Conservation (phyloP, 1,139 yeast species). For the Pichia sp. region DNA sequence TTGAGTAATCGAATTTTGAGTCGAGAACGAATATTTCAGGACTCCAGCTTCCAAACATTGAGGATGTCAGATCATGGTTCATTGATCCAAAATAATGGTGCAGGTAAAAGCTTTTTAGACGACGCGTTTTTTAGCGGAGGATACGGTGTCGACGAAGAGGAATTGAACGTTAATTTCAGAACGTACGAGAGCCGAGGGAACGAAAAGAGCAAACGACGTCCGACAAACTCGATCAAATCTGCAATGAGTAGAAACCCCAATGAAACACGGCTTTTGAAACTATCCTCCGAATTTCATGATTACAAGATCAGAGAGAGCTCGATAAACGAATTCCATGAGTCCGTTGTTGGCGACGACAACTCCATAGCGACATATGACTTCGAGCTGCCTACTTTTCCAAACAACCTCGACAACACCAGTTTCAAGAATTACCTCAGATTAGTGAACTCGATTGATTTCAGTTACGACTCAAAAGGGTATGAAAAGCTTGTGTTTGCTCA, state of each 20-base stretch:
- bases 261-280: not conserved
- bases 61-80: slow-evolving; percentile 15
- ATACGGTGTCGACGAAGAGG: slow-evolving; percentile 10
- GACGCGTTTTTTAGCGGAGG: not conserved
- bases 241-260: not conserved
- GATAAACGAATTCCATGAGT: slow-evolving; percentile 1
- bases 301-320: not conserved
- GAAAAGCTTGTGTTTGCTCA: slow-evolving; percentile 2
- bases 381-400: slow-evolving; percentile 8
- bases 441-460: slow-evolving; percentile 7
- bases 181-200: not conserved
- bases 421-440: slow-evolving; percentile 5
- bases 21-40: slow-evolving; percentile 1
- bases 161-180: slow-evolving; percentile 3
- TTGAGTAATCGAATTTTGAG: not conserved
- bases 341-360: not conserved
- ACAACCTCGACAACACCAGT: not conserved
- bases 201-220: not conserved
- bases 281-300: not conserved
- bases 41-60: slow-evolving; percentile 6
- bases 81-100: slow-evolving; percentile 6
- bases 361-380: slow-evolving; percentile 2
- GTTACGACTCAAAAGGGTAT: slow-evolving; percentile 3
- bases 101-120: not conserved
- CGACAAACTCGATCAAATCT: not conserved